These are phyloP conservation scores for Paralagenidium karlingii DNA, from an alignment of 352 stramenopile genomes.

Conservation along the genomic window DNA sequence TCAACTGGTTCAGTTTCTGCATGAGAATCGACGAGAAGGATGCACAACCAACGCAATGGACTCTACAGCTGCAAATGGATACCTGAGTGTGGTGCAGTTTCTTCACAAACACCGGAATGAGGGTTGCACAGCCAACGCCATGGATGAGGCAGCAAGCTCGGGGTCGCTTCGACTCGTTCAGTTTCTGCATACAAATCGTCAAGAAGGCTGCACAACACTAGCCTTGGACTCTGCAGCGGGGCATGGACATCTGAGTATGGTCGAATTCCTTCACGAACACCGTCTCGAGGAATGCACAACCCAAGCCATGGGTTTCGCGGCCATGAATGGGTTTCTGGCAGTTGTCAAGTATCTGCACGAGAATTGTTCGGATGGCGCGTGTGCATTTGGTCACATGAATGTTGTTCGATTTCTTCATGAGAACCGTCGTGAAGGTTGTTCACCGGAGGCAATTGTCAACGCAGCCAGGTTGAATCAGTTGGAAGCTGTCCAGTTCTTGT, in stretches of 20 bases:
- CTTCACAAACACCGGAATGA: slow-evolving; percentile 2
- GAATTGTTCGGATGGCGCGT: slow-evolving; percentile 19
- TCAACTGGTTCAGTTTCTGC: slow-evolving; percentile 6
- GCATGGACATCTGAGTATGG: slow-evolving; percentile 5
- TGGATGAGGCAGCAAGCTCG: slow-evolving; percentile 3
- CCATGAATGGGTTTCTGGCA: slow-evolving; percentile 25
- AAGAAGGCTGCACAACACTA: slow-evolving; percentile 4
- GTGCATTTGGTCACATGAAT: slow-evolving; percentile 10
- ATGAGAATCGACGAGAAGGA: slow-evolving; percentile 3
- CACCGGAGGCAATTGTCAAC: slow-evolving; percentile 35
- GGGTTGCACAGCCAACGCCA: slow-evolving; percentile 5
- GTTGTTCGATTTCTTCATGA: slow-evolving; percentile 13
- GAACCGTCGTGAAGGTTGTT: slow-evolving; percentile 10
- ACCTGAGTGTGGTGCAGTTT: slow-evolving; percentile 5
- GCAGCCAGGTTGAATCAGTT: slow-evolving; percentile 18
- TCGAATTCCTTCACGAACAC: slow-evolving; percentile 6
- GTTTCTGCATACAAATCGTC: slow-evolving; percentile 4
- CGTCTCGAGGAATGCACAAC: slow-evolving; percentile 22
- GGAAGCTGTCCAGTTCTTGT: slow-evolving; percentile 28
- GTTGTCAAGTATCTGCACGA: slow-evolving; percentile 29
- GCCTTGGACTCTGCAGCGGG: slow-evolving; percentile 4
- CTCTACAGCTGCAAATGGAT: slow-evolving; percentile 1
- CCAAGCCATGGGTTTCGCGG: slow-evolving; percentile 44
- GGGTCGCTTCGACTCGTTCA: slow-evolving; percentile 4
- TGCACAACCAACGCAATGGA: slow-evolving; percentile 9